Evolutionary conservation across 306 rosid genomes (phyloP), one percentile per base, ranked within the genome.

Genomic region (Lathyrus aphaca): DNA sequence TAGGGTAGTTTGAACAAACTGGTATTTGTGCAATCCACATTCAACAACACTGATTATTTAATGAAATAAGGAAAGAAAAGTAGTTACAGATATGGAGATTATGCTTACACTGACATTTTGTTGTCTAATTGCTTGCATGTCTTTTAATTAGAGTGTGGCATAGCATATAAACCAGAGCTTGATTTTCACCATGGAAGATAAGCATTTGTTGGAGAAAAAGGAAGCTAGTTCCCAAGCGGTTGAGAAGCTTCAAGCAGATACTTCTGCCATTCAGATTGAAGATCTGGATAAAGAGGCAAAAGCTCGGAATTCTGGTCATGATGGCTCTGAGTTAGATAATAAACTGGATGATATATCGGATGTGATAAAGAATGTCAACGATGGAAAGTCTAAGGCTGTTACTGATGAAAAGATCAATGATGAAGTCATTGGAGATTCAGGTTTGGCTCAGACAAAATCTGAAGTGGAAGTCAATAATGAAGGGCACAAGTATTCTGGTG

Each of bases 111-210:
- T 23, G 50, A 6, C 51, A 40, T 63, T 63, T 40, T 53, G 16
- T 19, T 63, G 60, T 63, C 6, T 43, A 49, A 56, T 61, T 64
- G 79, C 13, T 58, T 69, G 54, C 61, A 79, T 86, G 18, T 18
- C 51, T 60, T 32, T 49, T 67, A 7, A 3, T 58, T 19, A 17
- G 74, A 53, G 15, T 9, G 46, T 44, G 51, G 27, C 15, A 5
- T 79, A 63, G 74, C 18, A 14, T 67, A 45, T 63, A 23, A 23
- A 58, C 59, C 46, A 42, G 63, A 40, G 78, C 50, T 80, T 74
- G 66, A 61, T 67, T 67, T 62, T 57, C 14, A 7, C 77, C 21
- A 87, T 86, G 87, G 87, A 81, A 72, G 73, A 76, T 54, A 53
- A 68, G 71, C 81, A 72, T 32, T 73, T 37, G 15, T 51, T 40